Base-by-base conservation (phyloP, 2,329 filamentous ascomycete species). In the Hypomyces rosellus region DNA sequence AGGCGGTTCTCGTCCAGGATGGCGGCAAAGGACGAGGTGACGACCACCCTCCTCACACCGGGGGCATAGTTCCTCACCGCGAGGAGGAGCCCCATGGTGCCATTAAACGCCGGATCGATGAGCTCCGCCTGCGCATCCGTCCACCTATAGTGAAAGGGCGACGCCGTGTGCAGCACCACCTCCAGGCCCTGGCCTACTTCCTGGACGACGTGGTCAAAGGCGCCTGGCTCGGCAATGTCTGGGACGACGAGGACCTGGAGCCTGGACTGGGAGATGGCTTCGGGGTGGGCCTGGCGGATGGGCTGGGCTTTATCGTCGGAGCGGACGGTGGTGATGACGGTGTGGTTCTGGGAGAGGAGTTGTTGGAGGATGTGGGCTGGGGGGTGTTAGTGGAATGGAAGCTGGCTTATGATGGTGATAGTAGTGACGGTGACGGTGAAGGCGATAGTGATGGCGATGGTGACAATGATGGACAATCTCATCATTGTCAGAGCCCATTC, bases 181-280 rank as follows among this genome's bases (percentile, higher is more conserved):
- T 79, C 74, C 47, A 82, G 65, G 22, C 71, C 74, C 1, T 75
- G 72, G 4, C 63, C 70, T 64, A 71, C 66, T 5, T 50, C 20
- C 3, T 43, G 37, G 54, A 77, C 72, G 1, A 78, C 81, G 59
- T 82, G 74, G 59, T 88, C 82, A 63, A 95, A 95, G 51, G 89
- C 89, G 49, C 77, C 76, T 40, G 82, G 76, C 61, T 82, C 68
- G 3, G 88, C 86, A 57, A 95, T 87, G 63, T 95, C 89, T 15
- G 85, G 81, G 20, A 95, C 88, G 58, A 93, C 82, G 49, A 65
- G 70, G 12, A 77, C 69, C 33, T 67, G 60, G 15, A 83, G 74
- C 33, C 70, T 69, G 13, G 72, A 69, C 51, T 60, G 61, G 52
- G 72, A 62, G 16, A 65, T 63, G 2, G 74, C 68, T 61, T 80